These are phyloP conservation scores for Dimargaris xerosporica DNA, from an alignment of 192 early-diverging fungal genomes.

Conservation along the genomic window DNA sequence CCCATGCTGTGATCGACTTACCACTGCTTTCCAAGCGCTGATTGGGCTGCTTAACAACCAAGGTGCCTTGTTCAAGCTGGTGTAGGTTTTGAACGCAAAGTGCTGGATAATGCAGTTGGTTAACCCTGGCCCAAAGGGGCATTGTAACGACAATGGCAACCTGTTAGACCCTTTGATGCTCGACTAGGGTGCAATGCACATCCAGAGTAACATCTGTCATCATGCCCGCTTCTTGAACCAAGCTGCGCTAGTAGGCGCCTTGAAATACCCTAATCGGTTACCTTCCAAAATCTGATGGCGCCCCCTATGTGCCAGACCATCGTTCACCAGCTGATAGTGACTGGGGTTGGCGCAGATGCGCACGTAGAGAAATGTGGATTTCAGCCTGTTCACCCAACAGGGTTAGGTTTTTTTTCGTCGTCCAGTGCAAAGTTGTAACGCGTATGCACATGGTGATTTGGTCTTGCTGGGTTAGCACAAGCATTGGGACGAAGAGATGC, in stretches of 20 bases:
- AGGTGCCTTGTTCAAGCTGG: not conserved
- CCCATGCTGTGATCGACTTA: not conserved
- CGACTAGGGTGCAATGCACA: too few relatives aligned
- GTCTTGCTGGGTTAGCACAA: not conserved
- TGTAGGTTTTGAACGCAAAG: not conserved
- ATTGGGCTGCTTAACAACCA: not conserved
- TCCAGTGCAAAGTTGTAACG: not conserved
- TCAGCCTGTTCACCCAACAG: not conserved
- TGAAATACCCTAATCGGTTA: too few relatives aligned
- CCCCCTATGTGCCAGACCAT: not conserved
- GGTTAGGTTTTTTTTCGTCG: not conserved
- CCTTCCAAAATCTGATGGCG: constrained; percentile 1
- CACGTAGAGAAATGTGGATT: constrained; percentile 7
- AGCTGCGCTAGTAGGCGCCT: too few relatives aligned
- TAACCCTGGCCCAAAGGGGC: too few relatives aligned
- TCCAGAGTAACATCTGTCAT: too few relatives aligned
- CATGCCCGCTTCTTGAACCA: too few relatives aligned
- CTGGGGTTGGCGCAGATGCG: constrained; percentile 1
- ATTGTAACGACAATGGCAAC: too few relatives aligned
- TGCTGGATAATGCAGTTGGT: too few relatives aligned
- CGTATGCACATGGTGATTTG: not conserved
- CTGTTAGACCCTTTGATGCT: too few relatives aligned
- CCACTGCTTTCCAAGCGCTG: not conserved
- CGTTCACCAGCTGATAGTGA: not conserved
- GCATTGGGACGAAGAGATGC: not conserved